phyloP scores from a whole-genome alignment of 768 basidiomycete genomes.

The Trametes villosa region DNA sequence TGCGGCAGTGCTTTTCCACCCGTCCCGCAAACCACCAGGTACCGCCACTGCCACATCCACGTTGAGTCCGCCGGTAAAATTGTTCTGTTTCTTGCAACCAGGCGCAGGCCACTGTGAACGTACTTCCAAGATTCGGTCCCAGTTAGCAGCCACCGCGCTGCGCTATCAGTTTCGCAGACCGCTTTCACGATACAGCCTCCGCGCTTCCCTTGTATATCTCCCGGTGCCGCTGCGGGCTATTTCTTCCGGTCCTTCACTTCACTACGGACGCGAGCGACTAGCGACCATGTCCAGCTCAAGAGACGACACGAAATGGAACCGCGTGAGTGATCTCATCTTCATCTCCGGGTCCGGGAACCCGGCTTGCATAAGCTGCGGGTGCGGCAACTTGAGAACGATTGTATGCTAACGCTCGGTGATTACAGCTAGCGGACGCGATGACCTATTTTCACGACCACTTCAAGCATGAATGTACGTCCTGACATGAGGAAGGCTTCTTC shows the following conservation, averaged over 20 bases:
- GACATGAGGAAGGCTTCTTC: not conserved
- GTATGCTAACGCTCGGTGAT: not conserved
- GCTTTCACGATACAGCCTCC: not conserved
- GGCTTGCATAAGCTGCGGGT: not conserved
- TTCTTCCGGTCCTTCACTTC: not conserved
- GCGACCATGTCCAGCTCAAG: slow-evolving; percentile 23
- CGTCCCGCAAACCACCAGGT: not conserved
- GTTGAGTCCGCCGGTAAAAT: no score
- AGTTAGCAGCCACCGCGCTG: not conserved
- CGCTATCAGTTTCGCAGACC: not conserved
- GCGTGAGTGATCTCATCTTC: slow-evolving; percentile 22
- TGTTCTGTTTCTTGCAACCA: no score
- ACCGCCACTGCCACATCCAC: not conserved
- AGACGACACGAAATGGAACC: slow-evolving; percentile 25
- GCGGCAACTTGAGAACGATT: not conserved
- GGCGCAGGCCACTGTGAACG: no score
- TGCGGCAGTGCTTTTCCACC: slow-evolving; percentile 4
- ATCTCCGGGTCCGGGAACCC: no score
- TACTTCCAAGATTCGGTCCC: slow-evolving; percentile 1
- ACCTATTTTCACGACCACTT: slow-evolving; percentile 39
- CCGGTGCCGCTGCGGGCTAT: not conserved
- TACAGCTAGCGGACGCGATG: slow-evolving; percentile 27
- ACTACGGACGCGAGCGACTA: not conserved
- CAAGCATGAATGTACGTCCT: slow-evolving; percentile 51
- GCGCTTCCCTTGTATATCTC: not conserved